Conservation (phyloP, 768 basidiomycete genomes). For the Termitomyces sp. region DNA sequence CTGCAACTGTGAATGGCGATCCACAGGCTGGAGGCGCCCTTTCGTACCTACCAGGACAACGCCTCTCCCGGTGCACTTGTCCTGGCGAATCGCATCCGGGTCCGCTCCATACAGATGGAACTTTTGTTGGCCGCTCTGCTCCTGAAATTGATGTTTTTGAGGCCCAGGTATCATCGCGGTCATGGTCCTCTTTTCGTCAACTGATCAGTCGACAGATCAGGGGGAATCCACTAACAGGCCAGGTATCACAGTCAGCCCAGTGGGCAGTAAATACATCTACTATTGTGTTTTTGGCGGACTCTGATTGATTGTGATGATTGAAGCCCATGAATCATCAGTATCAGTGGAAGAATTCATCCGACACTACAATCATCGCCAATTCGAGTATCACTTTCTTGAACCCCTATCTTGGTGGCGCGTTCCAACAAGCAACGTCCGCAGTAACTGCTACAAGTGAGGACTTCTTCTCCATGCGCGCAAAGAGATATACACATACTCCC, state of each 20-base stretch:
- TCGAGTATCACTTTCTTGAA: constrained; percentile 48
- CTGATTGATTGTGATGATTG: not conserved
- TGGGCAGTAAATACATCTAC: constrained; percentile 52
- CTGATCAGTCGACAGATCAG: constrained; percentile 20
- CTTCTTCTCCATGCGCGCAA: not conserved
- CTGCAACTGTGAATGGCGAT: constrained; percentile 62
- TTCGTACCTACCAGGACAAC: constrained; percentile 85
- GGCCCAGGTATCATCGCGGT: constrained; percentile 47
- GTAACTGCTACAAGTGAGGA: constrained; percentile 53
- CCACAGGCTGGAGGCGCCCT: constrained; percentile 43
- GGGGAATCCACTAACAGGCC: constrained; percentile 29
- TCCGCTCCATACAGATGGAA: constrained; percentile 69
- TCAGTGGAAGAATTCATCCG: constrained; percentile 57
- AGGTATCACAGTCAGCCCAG: constrained; percentile 84
- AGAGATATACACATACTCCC: not conserved
- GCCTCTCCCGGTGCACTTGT: constrained; percentile 87
- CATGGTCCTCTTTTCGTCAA: not conserved
- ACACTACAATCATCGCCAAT: constrained; percentile 55
- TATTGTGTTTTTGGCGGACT: not conserved
- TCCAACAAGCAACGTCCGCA: constrained; percentile 80
- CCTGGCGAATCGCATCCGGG: constrained; percentile 83
- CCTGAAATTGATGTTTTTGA: constrained; percentile 93
- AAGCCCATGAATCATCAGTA: constrained; percentile 79
- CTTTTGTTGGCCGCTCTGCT: constrained; percentile 75
- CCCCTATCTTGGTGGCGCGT: constrained; percentile 67